phyloP scores from a whole-genome alignment of 306 rosid genomes.

The Vigna radiata region DNA sequence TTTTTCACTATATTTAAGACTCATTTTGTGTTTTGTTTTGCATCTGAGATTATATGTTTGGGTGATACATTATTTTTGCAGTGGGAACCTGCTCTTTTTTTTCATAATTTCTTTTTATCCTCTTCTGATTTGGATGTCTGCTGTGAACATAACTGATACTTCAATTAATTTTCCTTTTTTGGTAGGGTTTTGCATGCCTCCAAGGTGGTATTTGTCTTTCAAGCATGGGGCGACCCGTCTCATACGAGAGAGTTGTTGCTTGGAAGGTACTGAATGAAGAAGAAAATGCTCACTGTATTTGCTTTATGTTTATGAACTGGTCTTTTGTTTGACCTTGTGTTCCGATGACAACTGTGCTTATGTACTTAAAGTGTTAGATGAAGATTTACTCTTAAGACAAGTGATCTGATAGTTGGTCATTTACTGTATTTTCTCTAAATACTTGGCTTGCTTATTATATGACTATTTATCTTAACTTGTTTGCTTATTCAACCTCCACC shows the following conservation, averaged over 20 bases:
- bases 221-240: slow-evolving; percentile 99
- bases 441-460: slow-evolving; percentile 34
- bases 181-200: slow-evolving; percentile 93
- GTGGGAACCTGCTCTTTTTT: neutral
- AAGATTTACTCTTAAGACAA: slow-evolving; percentile 30
- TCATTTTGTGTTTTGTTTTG: slow-evolving; percentile 1
- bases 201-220: slow-evolving; percentile 98
- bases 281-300: slow-evolving; percentile 93
- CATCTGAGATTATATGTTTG: neutral
- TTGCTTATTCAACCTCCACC: neutral
- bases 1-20: neutral
- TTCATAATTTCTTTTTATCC: neutral
- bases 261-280: slow-evolving; percentile 99
- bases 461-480: slow-evolving; percentile 37
- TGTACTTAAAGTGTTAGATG: slow-evolving; percentile 27
- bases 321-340: slow-evolving; percentile 75
- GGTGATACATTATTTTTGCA: neutral
- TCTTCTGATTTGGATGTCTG: neutral
- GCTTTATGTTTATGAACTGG: slow-evolving; percentile 98
- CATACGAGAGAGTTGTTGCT: slow-evolving; percentile 93
- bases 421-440: slow-evolving; percentile 35
- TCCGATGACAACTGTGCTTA: neutral
- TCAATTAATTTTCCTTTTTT: slow-evolving; percentile 30
- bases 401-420: slow-evolving; percentile 34
- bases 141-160: slow-evolving; percentile 7